Conservation (phyloP, 2,329 filamentous ascomycete genomes). For the Scleromitrula shiraiana region DNA sequence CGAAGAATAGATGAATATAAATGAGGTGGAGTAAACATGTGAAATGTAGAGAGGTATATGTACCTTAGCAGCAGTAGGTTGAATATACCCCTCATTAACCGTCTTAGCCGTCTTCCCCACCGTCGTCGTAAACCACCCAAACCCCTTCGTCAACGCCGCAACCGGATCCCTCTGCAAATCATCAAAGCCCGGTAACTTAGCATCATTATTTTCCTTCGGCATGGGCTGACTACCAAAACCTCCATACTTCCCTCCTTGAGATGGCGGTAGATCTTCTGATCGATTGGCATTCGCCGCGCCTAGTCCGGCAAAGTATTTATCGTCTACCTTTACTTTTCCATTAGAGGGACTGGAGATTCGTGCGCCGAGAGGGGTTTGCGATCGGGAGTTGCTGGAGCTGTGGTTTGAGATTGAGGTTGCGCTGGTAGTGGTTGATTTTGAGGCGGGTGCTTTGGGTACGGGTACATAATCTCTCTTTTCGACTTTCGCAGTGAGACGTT, state of each 20-base stretch:
- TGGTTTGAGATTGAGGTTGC: slow-evolving; percentile 7
- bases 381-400: slow-evolving; percentile 8
- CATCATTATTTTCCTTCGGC: slow-evolving; percentile 38
- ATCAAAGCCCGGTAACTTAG: slow-evolving; percentile 59
- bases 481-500: slow-evolving; percentile 76
- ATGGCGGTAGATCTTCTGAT: slow-evolving; percentile 68
- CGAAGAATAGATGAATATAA: no score
- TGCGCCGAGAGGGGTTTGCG: slow-evolving; percentile 19
- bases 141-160: slow-evolving; percentile 80
- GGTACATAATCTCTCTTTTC: slow-evolving; percentile 82
- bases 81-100: slow-evolving; percentile 84
- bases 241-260: slow-evolving; percentile 83
- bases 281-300: slow-evolving; percentile 75
- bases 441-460: slow-evolving; percentile 44
- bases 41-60: slow-evolving; percentile 19
- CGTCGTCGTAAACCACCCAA: slow-evolving; percentile 86
- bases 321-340: slow-evolving; percentile 59
- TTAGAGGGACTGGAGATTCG: slow-evolving; percentile 23
- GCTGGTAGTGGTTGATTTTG: background rate
- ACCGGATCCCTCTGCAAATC: slow-evolving; percentile 89
- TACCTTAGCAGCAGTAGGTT: slow-evolving; percentile 85
- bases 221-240: slow-evolving; percentile 74
- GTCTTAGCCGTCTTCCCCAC: slow-evolving; percentile 87
- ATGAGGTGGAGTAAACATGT: slow-evolving; percentile 11
- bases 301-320: slow-evolving; percentile 82